phyloP scores from a whole-genome alignment of 2,329 filamentous ascomycete genomes.

The Penicillium frequentans region DNA sequence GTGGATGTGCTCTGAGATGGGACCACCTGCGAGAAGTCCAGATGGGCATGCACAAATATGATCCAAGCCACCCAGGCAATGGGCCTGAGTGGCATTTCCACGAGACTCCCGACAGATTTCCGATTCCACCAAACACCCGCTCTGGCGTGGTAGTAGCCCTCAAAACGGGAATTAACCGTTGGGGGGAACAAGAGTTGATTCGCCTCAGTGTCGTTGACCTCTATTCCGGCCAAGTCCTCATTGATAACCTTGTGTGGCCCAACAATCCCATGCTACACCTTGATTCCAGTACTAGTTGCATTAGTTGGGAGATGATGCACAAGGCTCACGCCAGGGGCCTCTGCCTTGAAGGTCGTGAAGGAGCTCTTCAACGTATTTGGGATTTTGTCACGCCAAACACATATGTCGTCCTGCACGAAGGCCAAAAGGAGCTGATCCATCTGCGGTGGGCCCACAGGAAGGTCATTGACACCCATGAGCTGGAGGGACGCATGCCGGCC shows the following conservation, averaged over 20 bases:
- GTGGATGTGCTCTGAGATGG: background rate
- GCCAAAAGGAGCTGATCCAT: conserved; percentile 43
- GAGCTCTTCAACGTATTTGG: conserved; percentile 36
- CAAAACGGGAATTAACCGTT: conserved; percentile 52
- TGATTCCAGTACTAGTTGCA: conserved; percentile 54
- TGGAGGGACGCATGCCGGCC: conserved; percentile 13
- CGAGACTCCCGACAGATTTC: background rate
- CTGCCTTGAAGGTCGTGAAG: conserved; percentile 13
- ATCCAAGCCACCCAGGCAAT: background rate
- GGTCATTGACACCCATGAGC: conserved; percentile 48
- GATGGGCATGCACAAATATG: too few species aligned
- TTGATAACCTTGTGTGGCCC: conserved; percentile 55
- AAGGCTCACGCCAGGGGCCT: conserved; percentile 6
- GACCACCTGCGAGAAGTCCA: background rate
- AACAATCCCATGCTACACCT: conserved; percentile 48
- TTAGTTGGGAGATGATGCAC: conserved; percentile 40
- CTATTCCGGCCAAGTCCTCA: conserved; percentile 49
- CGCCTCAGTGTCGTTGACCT: conserved; percentile 55
- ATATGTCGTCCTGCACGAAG: conserved; percentile 51
- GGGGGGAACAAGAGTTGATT: conserved; percentile 53
- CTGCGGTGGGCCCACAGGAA: conserved; percentile 24
- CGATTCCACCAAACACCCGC: background rate
- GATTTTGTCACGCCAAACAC: conserved; percentile 48
- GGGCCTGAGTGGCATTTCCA: background rate
- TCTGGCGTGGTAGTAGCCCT: conserved; percentile 53